These are phyloP conservation scores for Boeremia exigua DNA, from an alignment of 2,329 filamentous ascomycete genomes.

Conservation along the genomic window DNA sequence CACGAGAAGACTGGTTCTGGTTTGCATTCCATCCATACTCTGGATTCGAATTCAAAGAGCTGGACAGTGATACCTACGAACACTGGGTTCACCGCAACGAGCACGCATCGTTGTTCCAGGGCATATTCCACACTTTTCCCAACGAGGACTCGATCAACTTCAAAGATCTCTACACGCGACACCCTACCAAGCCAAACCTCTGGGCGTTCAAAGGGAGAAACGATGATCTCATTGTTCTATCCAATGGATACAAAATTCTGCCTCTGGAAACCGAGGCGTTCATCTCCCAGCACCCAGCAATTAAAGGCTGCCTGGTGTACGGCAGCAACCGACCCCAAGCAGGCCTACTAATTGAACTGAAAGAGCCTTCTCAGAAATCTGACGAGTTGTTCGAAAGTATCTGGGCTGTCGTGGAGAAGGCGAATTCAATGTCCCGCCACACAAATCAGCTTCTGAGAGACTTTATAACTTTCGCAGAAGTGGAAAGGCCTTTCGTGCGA, in stretches of 20 bases:
- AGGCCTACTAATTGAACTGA: not conserved
- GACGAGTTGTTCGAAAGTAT: not conserved
- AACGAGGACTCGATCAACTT: slow-evolving; percentile 21
- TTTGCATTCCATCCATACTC: not conserved
- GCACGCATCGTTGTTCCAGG: not conserved
- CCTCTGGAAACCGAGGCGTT: slow-evolving; percentile 29
- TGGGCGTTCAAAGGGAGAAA: slow-evolving; percentile 29
- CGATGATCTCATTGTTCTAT: slow-evolving; percentile 29
- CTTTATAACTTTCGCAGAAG: not conserved
- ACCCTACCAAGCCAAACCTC: slow-evolving; percentile 27
- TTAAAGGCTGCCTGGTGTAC: not conserved
- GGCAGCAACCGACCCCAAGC: not conserved
- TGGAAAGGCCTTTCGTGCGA: not conserved
- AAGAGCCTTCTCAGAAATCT: not conserved
- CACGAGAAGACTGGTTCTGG: not conserved
- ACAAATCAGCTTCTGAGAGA: not conserved
- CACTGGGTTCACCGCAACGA: not conserved
- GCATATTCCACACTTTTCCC: slow-evolving; percentile 31
- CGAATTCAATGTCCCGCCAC: not conserved
- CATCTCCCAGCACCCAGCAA: slow-evolving; percentile 31
- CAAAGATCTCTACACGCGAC: slow-evolving; percentile 28
- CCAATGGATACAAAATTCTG: slow-evolving; percentile 29
- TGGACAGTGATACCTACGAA: not conserved
- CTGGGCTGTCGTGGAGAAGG: not conserved
- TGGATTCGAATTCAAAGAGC: not conserved